phyloP scores from a whole-genome alignment of 2,329 filamentous ascomycete genomes.

The Arthroderma sp. region DNA sequence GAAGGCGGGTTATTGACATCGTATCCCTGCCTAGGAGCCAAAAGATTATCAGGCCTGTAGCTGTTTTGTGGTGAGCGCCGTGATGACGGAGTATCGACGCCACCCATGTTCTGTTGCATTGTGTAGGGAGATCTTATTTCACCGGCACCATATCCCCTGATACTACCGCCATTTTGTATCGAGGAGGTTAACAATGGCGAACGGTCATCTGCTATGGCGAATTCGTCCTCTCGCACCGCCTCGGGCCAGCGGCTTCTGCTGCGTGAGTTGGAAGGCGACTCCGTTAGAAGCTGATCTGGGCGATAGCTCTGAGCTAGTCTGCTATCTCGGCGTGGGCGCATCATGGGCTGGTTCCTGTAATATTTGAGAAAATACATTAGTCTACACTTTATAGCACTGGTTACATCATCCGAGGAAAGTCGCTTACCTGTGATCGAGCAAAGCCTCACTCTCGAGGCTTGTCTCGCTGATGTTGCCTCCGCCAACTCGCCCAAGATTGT shows the following conservation, averaged over 20 bases:
- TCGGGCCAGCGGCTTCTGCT: not conserved
- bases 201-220: constrained; percentile 1
- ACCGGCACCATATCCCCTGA: constrained; percentile 12
- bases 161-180: not conserved
- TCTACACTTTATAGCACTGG: not conserved
- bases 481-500: constrained; percentile 36
- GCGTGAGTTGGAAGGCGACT: constrained; percentile 3
- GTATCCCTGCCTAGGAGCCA: constrained; percentile 32
- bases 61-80: constrained; percentile 6
- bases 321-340: constrained; percentile 52
- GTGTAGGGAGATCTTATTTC: not conserved
- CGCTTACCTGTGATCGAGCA: constrained; percentile 69
- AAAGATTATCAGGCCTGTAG: constrained; percentile 10
- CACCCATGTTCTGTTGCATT: not conserved
- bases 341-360: constrained; percentile 45
- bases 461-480: constrained; percentile 59
- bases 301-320: constrained; percentile 30
- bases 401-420: not conserved
- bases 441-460: constrained; percentile 76
- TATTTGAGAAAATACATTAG: not conserved
- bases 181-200: not conserved
- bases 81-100: not conserved
- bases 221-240: not conserved
- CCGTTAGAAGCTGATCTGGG: constrained; percentile 16
- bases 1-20: constrained; percentile 57